Percentiles rank a stretch among this genome's conserved stretches.
Evolutionary conservation across 2,329 filamentous ascomycete genomes (phyloP).

Genomic region (Sclerotinia trifoliorum): DNA sequence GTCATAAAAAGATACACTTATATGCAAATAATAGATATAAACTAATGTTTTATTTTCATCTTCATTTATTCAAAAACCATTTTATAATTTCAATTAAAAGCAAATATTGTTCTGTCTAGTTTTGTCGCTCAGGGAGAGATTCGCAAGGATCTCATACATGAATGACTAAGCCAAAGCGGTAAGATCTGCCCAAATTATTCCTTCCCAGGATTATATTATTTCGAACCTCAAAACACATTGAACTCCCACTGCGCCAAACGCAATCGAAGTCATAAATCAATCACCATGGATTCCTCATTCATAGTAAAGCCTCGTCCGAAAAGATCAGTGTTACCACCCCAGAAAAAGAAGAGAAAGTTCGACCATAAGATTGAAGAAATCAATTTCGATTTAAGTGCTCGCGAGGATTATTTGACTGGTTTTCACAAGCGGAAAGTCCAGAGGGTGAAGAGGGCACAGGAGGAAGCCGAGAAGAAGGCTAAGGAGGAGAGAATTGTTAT

Average conservation of each 20-base stretch:
- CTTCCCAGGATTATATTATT: slow-evolving; percentile 14
- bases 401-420: slow-evolving; percentile 86
- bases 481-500: slow-evolving; percentile 72
- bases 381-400: slow-evolving; percentile 75
- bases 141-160: not conserved
- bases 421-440: slow-evolving; percentile 95
- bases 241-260: slow-evolving; percentile 13
- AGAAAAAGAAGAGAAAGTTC: slow-evolving; percentile 65
- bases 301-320: slow-evolving; percentile 61
- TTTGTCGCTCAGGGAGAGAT: not conserved
- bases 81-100: not conserved
- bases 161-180: slow-evolving; percentile 11
- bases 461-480: slow-evolving; percentile 72
- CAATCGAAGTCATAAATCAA: slow-evolving; percentile 14
- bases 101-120: too few species aligned
- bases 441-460: slow-evolving; percentile 80
- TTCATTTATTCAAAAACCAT: not conserved
- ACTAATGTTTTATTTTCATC: not conserved
- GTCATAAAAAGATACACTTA: too few species aligned
- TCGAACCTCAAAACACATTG: not conserved
- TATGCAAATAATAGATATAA: too few species aligned
- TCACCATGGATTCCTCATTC: slow-evolving; percentile 38
- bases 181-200: slow-evolving; percentile 21
- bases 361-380: slow-evolving; percentile 68
- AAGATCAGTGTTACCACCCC: slow-evolving; percentile 56